A percentile compares a stretch with the other conserved stretches of the same genome.
phyloP scores from a whole-genome alignment of 202 grass and related monocot species.

The Setaria viridis region DNA sequence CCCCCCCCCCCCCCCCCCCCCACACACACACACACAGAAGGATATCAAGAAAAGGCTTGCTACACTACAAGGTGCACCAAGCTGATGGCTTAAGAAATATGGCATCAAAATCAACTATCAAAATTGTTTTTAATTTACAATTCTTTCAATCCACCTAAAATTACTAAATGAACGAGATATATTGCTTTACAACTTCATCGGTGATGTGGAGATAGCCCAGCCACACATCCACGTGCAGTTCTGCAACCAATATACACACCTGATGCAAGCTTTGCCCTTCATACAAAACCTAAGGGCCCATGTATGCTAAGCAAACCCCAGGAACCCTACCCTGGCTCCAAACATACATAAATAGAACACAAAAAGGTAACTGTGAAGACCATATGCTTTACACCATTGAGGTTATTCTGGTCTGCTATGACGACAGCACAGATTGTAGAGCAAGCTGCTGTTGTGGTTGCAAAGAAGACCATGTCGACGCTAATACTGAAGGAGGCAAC shows the following conservation, averaged over 20 bases:
- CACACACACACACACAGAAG: not conserved
- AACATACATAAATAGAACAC: constrained; percentile 34
- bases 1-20: too few relatives aligned
- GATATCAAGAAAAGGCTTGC: not conserved
- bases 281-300: constrained; percentile 59
- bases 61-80: not conserved
- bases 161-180: constrained; percentile 34
- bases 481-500: constrained; percentile 69
- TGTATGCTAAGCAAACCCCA: constrained; percentile 46
- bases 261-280: constrained; percentile 46
- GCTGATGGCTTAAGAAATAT: not conserved
- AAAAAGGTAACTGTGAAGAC: constrained; percentile 39
- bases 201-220: constrained; percentile 32
- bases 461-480: constrained; percentile 75
- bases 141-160: constrained; percentile 49
- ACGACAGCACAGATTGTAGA: constrained; percentile 66
- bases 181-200: constrained; percentile 50
- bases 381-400: constrained; percentile 27
- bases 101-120: constrained; percentile 39
- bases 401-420: constrained; percentile 45
- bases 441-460: constrained; percentile 76
- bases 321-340: constrained; percentile 29
- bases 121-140: constrained; percentile 66
- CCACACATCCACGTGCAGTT: constrained; percentile 8
- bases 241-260: constrained; percentile 52